Evolutionary conservation across 2,329 filamentous ascomycete genomes (phyloP), one percentile per base, ranked within the genome.

Genomic region (Trichoderma endophyticum): DNA sequence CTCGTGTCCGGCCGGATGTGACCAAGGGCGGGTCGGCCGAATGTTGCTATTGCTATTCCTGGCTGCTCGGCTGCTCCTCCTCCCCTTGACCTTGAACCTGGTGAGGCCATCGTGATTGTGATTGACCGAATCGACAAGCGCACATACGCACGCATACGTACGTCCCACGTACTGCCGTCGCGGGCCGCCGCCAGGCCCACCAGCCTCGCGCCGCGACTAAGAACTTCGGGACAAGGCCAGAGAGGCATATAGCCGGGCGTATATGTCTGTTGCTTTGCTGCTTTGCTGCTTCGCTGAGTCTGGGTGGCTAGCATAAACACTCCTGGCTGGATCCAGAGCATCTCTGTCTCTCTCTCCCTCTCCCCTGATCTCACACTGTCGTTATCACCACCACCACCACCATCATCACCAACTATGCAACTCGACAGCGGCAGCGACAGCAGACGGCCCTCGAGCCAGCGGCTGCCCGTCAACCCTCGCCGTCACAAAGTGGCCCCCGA

Each of bases 391-490:
- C 9, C 18, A 67, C 28, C 39, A 51, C 21, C 21, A 15, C n/a
- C 34, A 9, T 28, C 18, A 75, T 74, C 64, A 78, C 39, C 15
- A 39, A n/a, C 39, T n/a, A 51, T 79, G 75, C 77, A 79, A 72
- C 74, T 77, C 71, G 78, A 77, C 71, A 73, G 73, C 72, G 71
- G 74, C 72, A 72, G 74, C 65, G 74, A 77, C 65, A 77, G 74
- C 70, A 74, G 75, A 73, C 76, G 61, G 28, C 39, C 68, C 7
- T 71, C 68, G 68, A 15, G 75, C 34, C 78, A 83, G 69, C 81
- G 85, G 68, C 79, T 87, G 74, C 84, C 85, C 32, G 85, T 86
- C 74, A 86, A 87, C 75, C 84, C 84, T 65, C 83, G 85, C 63
- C 81, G 84, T 66, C 82, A 84, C 75, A 85, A 84, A 77, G 85